These are phyloP conservation scores for Dimocarpus longan DNA, from an alignment of 345 rosid species.

Conservation along the genomic window DNA sequence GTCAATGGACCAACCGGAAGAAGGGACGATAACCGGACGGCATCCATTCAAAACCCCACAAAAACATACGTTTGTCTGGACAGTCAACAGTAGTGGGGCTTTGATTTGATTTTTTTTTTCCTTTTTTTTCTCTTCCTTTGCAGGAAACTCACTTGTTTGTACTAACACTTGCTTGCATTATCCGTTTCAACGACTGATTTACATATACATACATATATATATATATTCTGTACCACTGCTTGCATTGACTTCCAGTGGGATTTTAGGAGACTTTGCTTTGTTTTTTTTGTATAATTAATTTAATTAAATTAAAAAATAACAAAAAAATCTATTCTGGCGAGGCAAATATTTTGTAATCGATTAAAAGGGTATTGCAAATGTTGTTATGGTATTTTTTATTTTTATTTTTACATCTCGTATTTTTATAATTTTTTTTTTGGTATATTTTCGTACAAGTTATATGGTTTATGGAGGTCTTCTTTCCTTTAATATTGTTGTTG, in stretches of 20 bases:
- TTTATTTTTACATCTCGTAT: too few relatives aligned
- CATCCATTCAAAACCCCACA: not conserved
- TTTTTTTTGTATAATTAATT: too few relatives aligned
- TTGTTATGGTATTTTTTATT: too few relatives aligned
- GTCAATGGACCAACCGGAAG: constrained; percentile 3
- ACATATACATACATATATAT: too few relatives aligned
- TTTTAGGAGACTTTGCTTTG: not conserved
- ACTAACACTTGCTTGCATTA: not conserved
- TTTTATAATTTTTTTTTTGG: too few relatives aligned
- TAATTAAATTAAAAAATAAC: too few relatives aligned
- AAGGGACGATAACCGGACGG: not conserved
- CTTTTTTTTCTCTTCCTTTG: not conserved
- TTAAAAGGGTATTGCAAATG: too few relatives aligned
- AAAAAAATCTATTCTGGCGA: too few relatives aligned
- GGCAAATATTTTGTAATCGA: too few relatives aligned
- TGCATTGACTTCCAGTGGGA: not conserved
- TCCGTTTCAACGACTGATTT: not conserved
- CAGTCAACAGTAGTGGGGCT: not conserved
- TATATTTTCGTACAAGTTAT: too few relatives aligned
- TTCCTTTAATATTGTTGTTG: too few relatives aligned
- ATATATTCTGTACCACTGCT: not conserved
- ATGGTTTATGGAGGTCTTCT: too few relatives aligned
- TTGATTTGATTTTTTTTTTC: not conserved
- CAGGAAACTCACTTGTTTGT: not conserved
- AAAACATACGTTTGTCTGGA: not conserved